Conservation (phyloP, 768 basidiomycete species). For the Auricularia heimuer region DNA sequence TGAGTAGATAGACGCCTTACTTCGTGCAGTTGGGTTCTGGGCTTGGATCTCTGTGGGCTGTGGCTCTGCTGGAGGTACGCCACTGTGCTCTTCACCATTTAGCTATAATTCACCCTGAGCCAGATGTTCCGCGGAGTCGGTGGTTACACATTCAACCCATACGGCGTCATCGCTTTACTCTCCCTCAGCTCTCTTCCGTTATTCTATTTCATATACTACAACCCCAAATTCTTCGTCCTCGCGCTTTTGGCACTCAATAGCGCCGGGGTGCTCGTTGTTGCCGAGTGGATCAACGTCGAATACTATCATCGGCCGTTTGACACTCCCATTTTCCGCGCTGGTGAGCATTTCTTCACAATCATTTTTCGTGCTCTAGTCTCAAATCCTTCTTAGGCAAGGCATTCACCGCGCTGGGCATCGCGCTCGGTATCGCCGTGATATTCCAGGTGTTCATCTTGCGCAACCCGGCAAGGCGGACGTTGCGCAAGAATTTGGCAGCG, state of each 20-base stretch:
- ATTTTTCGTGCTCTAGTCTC: background rate
- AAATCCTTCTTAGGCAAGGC: slow-evolving; percentile 4
- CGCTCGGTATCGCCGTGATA: slow-evolving; percentile 17
- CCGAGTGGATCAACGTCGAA: slow-evolving; percentile 16
- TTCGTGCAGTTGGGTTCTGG: background rate
- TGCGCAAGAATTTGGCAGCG: slow-evolving; percentile 13
- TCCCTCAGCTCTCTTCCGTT: slow-evolving; percentile 6
- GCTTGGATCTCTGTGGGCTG: slow-evolving; percentile 11
- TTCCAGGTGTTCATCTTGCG: slow-evolving; percentile 21
- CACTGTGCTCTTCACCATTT: background rate
- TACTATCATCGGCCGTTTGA: slow-evolving; percentile 16
- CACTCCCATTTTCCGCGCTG: slow-evolving; percentile 16
- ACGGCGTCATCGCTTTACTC: slow-evolving; percentile 3
- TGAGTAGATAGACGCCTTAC: background rate
- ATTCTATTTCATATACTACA: slow-evolving; percentile 11
- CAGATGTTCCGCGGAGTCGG: slow-evolving; percentile 23
- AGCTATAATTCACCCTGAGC: background rate
- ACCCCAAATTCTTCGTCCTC: slow-evolving; percentile 10
- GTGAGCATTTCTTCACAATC: slow-evolving; percentile 5
- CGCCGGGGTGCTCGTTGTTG: slow-evolving; percentile 12
- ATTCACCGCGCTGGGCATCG: slow-evolving; percentile 18
- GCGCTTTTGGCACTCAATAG: slow-evolving; percentile 12
- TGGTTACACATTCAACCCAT: slow-evolving; percentile 20
- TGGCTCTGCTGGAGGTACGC: slow-evolving; percentile 11
- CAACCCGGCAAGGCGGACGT: slow-evolving; percentile 17